A percentile compares a stretch with the other conserved stretches of the same genome.
Evolutionary conservation across 257 asterid genomes (phyloP).

Genomic region (Gentiana dahurica): DNA sequence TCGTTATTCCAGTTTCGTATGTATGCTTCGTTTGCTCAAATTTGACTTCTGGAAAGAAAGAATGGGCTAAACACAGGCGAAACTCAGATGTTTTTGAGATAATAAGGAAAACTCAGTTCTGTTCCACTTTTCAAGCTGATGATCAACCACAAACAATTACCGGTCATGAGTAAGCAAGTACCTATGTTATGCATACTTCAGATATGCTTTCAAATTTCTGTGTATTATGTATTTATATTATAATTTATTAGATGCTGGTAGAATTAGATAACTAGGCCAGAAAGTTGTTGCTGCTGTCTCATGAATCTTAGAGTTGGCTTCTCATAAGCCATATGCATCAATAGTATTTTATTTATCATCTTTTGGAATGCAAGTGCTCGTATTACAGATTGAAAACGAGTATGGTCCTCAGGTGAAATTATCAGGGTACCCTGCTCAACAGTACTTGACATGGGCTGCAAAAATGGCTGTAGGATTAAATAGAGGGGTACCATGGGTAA

Average conservation of each 20-base stretch:
- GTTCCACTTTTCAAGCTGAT: slow-evolving; percentile 48
- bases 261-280: too few relatives aligned
- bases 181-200: too few relatives aligned
- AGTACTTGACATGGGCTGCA: slow-evolving; percentile 36
- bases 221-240: too few relatives aligned
- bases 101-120: slow-evolving; percentile 60
- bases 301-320: too few relatives aligned
- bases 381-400: slow-evolving; percentile 35
- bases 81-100: slow-evolving; percentile 68
- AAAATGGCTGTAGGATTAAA: slow-evolving; percentile 33
- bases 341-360: too few relatives aligned
- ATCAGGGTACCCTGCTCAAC: slow-evolving; percentile 25
- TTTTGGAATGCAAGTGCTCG: too few relatives aligned
- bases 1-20: slow-evolving; percentile 19
- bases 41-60: slow-evolving; percentile 69
- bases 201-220: too few relatives aligned
- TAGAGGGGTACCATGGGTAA: slow-evolving; percentile 45
- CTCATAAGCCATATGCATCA: too few relatives aligned
- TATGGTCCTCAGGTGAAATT: slow-evolving; percentile 29
- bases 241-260: too few relatives aligned
- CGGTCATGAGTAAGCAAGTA: slow-evolving; percentile 67
- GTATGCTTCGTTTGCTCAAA: slow-evolving; percentile 83
- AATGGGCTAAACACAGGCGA: slow-evolving; percentile 63
- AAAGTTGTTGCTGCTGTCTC: too few relatives aligned
- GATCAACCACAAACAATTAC: slow-evolving; percentile 80